These are phyloP conservation scores for Leavenworthia alabamica DNA, from an alignment of 345 rosid species.

Conservation along the genomic window DNA sequence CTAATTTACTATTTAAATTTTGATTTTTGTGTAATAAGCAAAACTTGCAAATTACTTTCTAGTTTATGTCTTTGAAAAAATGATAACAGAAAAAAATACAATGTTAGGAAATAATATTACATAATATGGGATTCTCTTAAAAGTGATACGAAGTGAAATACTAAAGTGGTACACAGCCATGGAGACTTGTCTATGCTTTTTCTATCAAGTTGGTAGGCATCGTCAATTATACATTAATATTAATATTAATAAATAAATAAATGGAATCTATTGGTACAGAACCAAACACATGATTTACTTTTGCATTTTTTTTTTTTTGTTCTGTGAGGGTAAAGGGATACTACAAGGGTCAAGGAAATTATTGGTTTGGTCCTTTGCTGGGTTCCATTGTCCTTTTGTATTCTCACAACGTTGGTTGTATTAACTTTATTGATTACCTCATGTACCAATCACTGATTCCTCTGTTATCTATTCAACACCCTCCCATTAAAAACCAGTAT, in stretches of 20 bases:
- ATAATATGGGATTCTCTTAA: not conserved
- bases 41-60: not conserved
- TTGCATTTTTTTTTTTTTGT: not conserved
- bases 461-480: not conserved
- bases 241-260: not conserved
- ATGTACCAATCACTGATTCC: conserved; percentile 5
- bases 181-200: conserved; percentile 18
- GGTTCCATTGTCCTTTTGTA: conserved; percentile 27
- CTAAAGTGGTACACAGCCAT: not conserved
- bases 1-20: not conserved
- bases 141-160: not conserved
- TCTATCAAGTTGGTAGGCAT: conserved; percentile 42
- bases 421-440: conserved; percentile 23
- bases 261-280: conserved; percentile 23
- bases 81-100: not conserved
- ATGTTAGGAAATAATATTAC: not conserved
- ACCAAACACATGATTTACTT: conserved; percentile 19
- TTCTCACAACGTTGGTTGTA: not conserved
- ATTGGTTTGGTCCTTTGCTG: conserved; percentile 16
- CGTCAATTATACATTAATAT: conserved; percentile 34
- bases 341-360: conserved; percentile 16
- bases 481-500: not conserved
- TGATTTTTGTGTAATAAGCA: too few relatives aligned
- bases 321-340: not conserved
- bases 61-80: too few relatives aligned